Evolutionary conservation across 2,329 filamentous ascomycete genomes (phyloP).

Genomic region (Aspergillus sp.): DNA sequence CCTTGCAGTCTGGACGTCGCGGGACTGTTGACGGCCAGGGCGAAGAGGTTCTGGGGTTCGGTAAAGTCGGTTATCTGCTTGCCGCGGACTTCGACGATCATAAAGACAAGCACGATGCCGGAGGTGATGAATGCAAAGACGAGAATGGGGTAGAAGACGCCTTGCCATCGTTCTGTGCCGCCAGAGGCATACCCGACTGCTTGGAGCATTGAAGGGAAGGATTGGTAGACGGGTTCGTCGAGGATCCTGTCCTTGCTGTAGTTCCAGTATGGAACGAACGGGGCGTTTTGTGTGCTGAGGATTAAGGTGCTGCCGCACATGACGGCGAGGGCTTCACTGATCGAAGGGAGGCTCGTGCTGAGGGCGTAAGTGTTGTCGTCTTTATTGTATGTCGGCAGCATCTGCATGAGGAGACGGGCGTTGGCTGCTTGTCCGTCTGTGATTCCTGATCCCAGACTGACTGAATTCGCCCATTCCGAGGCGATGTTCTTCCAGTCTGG

Average conservation of each 20-base stretch:
- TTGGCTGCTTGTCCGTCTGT: too few species aligned
- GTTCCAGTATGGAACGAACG: conserved; percentile 54
- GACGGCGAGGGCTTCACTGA: conserved; percentile 70
- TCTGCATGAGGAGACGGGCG: too few species aligned
- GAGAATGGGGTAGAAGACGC: conserved; percentile 53
- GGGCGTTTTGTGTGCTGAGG: conserved; percentile 53
- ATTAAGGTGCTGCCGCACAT: conserved; percentile 64
- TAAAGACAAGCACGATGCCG: conserved; percentile 59
- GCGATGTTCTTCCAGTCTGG: too few species aligned
- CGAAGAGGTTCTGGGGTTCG: conserved; percentile 71
- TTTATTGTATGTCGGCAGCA: too few species aligned
- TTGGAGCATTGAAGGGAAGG: too few species aligned
- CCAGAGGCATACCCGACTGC: too few species aligned
- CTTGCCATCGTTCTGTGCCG: too few species aligned
- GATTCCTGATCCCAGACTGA: too few species aligned
- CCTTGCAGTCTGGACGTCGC: conserved; percentile 49
- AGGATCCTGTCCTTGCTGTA: too few species aligned
- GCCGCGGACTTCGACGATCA: conserved; percentile 49
- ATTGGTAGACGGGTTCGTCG: too few species aligned
- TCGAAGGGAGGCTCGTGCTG: conserved; percentile 54
- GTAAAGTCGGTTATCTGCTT: conserved; percentile 73
- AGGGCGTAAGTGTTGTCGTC: conserved; percentile 33
- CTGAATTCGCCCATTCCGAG: too few species aligned
- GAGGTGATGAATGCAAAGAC: conserved; percentile 64
- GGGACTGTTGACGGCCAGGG: conserved; percentile 64